Base-by-base conservation (phyloP, 2,329 filamentous ascomycete species). In the Fragosphaeria purpurea region DNA sequence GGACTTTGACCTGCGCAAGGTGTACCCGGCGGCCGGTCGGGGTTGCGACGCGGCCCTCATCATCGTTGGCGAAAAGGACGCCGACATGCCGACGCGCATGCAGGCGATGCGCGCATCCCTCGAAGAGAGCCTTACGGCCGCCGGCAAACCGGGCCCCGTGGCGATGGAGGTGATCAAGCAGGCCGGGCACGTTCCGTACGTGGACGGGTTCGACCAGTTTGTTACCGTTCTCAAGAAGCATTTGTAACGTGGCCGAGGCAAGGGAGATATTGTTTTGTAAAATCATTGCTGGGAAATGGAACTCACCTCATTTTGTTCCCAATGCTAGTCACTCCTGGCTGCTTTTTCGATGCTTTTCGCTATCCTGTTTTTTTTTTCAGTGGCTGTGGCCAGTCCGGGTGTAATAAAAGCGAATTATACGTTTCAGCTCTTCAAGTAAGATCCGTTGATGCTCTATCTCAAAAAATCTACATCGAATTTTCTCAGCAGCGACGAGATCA, bases 21-120 rank as follows among this genome's bases (percentile, higher is more conserved):
- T 67, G 4, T 64, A 7, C 48, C 49, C 3, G 0, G 58, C 61
- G 34, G 60, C 71, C 1, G 68, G 67, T 0, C 43, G 53, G 4
- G 60, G 61, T 11, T 63, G 68, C 1, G 59, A 67, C 12, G 60
- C 63, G 39, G 68, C 63, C 0, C 42, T 71, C 44, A 60, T 68
- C 13, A 52, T 73, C 2, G 68, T 67, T 0, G 67, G 70, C 0
- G 66, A 71, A 52, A 67, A 69, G 35, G 70, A 71, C 53, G 67
- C 65, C 7, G 66, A 71, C 50, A 53, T 72, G 22, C 66, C 66
- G 0, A 51, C 61, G 48, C 61, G 60, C 12, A 72, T 73, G 70
- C 52, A 60, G 31, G 61, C 61, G 7, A 67, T 71, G 62, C 58
- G 66, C 12, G 56, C 58, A 8, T 59, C 61, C 41, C 60, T 72